Evolutionary conservation across 192 early-diverging fungal species (phyloP).

Genomic region (Entomortierella chlamydospora): DNA sequence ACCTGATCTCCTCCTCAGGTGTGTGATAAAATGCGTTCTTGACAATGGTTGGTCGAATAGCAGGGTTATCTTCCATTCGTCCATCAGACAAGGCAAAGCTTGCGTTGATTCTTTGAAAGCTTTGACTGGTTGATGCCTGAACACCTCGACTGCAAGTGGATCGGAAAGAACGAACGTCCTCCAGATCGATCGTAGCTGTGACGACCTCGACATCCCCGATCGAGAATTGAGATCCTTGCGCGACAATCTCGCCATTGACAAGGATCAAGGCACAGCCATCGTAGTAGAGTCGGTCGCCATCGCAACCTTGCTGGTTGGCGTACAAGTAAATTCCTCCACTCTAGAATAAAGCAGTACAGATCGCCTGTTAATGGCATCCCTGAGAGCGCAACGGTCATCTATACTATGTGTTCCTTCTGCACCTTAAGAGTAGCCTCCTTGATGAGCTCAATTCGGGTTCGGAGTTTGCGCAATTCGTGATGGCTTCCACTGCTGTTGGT

Average conservation of each 20-base stretch:
- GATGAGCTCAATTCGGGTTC: slow-evolving; percentile 88
- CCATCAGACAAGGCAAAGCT: slow-evolving; percentile 64
- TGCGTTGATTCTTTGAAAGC: slow-evolving; percentile 78
- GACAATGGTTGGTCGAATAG: slow-evolving; percentile 62
- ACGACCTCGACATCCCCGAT: slow-evolving; percentile 95
- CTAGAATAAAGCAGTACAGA: slow-evolving; percentile 39
- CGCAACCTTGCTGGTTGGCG: slow-evolving; percentile 97
- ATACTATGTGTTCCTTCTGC: no score
- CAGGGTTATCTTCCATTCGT: slow-evolving; percentile 51
- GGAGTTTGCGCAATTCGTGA: slow-evolving; percentile 95
- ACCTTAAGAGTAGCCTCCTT: slow-evolving; percentile 90
- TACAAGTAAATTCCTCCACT: slow-evolving; percentile 96
- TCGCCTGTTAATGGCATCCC: neutral
- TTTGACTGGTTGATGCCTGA: slow-evolving; percentile 74
- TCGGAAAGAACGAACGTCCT: slow-evolving; percentile 87
- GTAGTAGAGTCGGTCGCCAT: slow-evolving; percentile 98
- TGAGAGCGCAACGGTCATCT: no score
- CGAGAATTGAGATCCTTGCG: slow-evolving; percentile 93
- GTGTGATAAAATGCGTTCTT: slow-evolving; percentile 68
- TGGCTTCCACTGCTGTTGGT: slow-evolving; percentile 96
- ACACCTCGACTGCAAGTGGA: slow-evolving; percentile 77
- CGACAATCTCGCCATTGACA: slow-evolving; percentile 90
- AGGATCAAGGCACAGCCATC: slow-evolving; percentile 93
- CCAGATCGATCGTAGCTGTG: slow-evolving; percentile 91
- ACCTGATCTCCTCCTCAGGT: slow-evolving; percentile 91